Evolutionary conservation across 176 grass and related monocot genomes (phyloP).

Genomic region (Avena eriantha): DNA sequence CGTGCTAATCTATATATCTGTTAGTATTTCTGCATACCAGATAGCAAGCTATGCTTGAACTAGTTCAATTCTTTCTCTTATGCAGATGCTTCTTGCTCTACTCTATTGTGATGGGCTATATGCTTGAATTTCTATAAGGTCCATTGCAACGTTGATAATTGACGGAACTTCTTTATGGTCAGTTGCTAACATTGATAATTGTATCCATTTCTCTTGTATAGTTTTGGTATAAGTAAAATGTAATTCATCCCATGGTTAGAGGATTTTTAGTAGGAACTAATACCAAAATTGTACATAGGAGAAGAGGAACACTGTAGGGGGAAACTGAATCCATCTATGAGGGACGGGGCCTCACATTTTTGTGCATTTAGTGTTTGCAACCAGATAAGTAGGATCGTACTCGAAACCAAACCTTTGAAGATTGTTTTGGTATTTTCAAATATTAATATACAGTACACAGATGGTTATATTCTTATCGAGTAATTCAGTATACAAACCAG

Average conservation of each 20-base stretch:
- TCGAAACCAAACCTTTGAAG: too few species aligned
- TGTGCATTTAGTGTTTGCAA: not conserved
- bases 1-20: slow-evolving; percentile 43
- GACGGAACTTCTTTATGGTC: not conserved
- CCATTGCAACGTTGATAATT: not conserved
- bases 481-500: too few species aligned
- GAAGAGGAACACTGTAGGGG: too few species aligned
- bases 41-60: slow-evolving; percentile 60
- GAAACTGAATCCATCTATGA: too few species aligned
- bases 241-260: not conserved
- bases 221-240: too few species aligned
- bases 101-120: too few species aligned
- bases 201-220: not conserved
- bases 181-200: not conserved
- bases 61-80: not conserved
- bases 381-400: too few species aligned
- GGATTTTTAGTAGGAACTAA: not conserved
- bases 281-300: too few species aligned
- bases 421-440: too few species aligned
- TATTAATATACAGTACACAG: too few species aligned
- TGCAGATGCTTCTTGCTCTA: not conserved
- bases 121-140: not conserved
- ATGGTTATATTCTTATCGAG: too few species aligned
- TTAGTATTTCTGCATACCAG: slow-evolving; percentile 17
- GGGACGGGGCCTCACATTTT: too few species aligned